Conservation (phyloP, 1,284 basidiomycete species). For the Gymnopus androsaceus region DNA sequence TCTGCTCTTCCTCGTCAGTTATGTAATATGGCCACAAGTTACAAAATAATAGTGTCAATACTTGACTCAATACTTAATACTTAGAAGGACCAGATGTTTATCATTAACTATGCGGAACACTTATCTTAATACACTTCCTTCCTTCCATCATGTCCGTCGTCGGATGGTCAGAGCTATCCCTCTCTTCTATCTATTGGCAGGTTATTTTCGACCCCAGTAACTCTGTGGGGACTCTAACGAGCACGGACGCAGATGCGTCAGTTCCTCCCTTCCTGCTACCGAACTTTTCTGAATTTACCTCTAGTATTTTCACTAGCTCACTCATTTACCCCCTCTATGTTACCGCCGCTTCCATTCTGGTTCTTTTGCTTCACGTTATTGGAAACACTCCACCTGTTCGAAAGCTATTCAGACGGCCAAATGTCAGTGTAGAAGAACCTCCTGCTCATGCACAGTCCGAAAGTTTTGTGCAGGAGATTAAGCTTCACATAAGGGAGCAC, state of each 20-base stretch:
- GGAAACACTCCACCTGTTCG: conserved; percentile 16
- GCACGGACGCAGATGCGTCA: background rate
- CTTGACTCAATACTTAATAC: too few relatives aligned
- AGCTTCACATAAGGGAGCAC: conserved; percentile 27
- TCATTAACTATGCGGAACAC: too few relatives aligned
- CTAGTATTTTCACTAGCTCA: conserved; percentile 24
- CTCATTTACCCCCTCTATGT: conserved; percentile 32
- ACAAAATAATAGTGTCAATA: too few relatives aligned
- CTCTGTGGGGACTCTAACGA: too few relatives aligned
- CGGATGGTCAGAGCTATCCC: too few relatives aligned
- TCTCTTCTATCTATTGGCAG: too few relatives aligned
- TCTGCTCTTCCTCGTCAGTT: too few relatives aligned
- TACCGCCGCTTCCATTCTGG: conserved; percentile 27
- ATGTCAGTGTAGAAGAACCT: conserved; percentile 13
- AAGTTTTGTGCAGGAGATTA: conserved; percentile 25
- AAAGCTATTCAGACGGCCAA: conserved; percentile 8
- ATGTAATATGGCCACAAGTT: too few relatives aligned
- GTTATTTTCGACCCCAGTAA: too few relatives aligned
- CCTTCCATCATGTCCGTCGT: too few relatives aligned
- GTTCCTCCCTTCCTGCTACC: background rate
- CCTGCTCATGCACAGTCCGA: conserved; percentile 12
- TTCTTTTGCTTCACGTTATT: conserved; percentile 30
- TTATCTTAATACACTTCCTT: too few relatives aligned
- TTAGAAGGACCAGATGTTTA: too few relatives aligned
- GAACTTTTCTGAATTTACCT: background rate